A percentile compares a stretch with the other conserved stretches of the same genome.
phyloP scores from a whole-genome alignment of 2,329 filamentous ascomycete species.

The Tolypocladium sp. region DNA sequence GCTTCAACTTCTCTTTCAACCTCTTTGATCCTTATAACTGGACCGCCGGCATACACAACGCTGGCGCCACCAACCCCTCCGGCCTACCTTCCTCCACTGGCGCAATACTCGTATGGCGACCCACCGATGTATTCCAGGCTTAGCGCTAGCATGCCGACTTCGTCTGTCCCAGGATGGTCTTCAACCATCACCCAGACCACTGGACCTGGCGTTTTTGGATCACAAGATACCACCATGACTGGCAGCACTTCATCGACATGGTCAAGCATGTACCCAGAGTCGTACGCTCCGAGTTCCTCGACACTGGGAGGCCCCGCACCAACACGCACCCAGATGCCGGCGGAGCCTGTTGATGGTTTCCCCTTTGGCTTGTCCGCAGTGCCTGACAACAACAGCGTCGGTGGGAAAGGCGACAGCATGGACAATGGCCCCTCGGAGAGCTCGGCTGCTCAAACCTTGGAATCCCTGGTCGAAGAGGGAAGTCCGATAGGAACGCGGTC shows the following conservation, averaged over 20 bases:
- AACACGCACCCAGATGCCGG: no score
- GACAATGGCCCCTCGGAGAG: not conserved
- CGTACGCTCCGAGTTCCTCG: not conserved
- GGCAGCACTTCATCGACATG: not conserved
- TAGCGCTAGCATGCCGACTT: not conserved
- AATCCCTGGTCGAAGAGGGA: not conserved
- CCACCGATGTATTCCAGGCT: slow-evolving; percentile 1
- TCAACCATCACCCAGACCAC: not conserved
- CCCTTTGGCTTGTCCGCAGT: no score
- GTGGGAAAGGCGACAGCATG: no score
- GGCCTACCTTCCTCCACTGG: slow-evolving; percentile 4
- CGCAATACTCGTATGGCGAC: slow-evolving; percentile 5
- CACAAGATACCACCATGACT: not conserved
- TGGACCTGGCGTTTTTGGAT: not conserved
- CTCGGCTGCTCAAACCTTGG: not conserved
- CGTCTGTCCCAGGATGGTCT: not conserved
- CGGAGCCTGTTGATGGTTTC: no score
- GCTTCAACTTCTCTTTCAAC: not conserved
- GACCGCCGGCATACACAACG: slow-evolving; percentile 2
- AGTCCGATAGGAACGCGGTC: no score
- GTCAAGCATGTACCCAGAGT: not conserved
- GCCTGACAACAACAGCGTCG: no score
- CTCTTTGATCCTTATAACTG: not conserved
- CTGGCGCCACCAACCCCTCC: slow-evolving; percentile 1
- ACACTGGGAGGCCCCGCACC: no score